phyloP scores from a whole-genome alignment of 2,329 filamentous ascomycete genomes.

The Beauveria caledonica region DNA sequence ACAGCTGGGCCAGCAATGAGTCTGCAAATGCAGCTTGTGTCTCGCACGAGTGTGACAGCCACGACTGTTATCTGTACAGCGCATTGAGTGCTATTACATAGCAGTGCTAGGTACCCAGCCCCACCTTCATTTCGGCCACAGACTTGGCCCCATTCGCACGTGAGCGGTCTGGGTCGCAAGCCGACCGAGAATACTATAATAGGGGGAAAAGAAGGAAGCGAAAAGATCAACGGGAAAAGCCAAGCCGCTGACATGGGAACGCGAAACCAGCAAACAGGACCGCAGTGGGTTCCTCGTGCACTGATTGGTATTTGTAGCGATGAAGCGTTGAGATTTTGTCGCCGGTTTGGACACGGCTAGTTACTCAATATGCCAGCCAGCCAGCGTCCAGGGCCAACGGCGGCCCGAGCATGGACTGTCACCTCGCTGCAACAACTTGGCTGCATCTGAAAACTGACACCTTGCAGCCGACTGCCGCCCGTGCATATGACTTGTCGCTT shows the following conservation, averaged over 20 bases:
- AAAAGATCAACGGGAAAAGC: too few species aligned
- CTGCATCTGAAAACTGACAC: neutral
- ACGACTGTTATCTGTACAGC: too few species aligned
- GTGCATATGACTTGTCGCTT: constrained; percentile 2
- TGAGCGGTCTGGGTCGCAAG: neutral
- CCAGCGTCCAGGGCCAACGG: neutral
- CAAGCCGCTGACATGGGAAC: too few species aligned
- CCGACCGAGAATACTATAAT: neutral
- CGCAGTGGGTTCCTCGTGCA: neutral
- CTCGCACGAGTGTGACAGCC: constrained; percentile 2
- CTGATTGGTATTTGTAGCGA: neutral
- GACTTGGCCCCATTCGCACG: constrained; percentile 1
- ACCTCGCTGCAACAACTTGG: neutral
- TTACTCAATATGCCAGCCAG: too few species aligned
- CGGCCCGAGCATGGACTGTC: neutral
- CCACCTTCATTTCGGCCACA: constrained; percentile 11
- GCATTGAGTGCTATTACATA: too few species aligned
- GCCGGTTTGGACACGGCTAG: neutral
- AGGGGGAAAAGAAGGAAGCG: neutral
- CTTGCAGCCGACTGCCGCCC: neutral
- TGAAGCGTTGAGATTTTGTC: neutral
- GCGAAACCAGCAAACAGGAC: neutral
- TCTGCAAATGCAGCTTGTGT: constrained; percentile 10
- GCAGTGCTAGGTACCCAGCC: too few species aligned
- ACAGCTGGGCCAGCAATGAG: neutral